A percentile compares a stretch with the other conserved stretches of the same genome.
Evolutionary conservation across 1,139 yeast species (phyloP).

Genomic region (Saccharomyces hybrid): DNA sequence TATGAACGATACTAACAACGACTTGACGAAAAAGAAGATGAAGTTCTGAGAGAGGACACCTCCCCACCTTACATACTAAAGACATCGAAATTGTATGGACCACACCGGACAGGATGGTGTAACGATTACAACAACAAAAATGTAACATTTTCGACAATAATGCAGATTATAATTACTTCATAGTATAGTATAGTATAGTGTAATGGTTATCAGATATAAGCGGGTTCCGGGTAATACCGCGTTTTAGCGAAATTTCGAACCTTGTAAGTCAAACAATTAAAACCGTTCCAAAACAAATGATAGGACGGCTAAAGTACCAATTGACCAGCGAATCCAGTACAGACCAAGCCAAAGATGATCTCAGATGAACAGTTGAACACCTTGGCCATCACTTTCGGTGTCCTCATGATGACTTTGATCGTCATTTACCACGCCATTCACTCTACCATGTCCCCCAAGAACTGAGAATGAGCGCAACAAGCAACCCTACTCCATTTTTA

Average conservation of each 20-base stretch:
- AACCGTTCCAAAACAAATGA: background rate
- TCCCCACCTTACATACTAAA: background rate
- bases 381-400: slow-evolving; percentile 69
- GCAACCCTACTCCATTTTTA: background rate
- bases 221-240: too few relatives aligned
- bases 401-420: slow-evolving; percentile 63
- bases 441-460: slow-evolving; percentile 20
- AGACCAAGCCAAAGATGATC: slow-evolving; percentile 47
- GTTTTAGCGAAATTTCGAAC: background rate
- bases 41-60: background rate
- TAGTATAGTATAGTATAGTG: too few relatives aligned
- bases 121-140: too few relatives aligned
- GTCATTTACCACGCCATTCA: slow-evolving; percentile 55
- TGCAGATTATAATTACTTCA: too few relatives aligned
- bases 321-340: background rate
- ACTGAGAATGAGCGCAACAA: background rate
- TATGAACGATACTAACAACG: background rate
- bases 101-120: too few relatives aligned
- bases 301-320: background rate
- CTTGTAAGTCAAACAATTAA: background rate
- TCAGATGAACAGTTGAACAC: slow-evolving; percentile 71
- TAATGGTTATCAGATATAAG: too few relatives aligned
- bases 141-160: too few relatives aligned
- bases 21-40: background rate
- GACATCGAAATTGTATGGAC: background rate